Evolutionary conservation across 1,284 basidiomycete genomes (phyloP), one percentile per base, ranked within the genome.

Genomic region (Lentinula novae-zelandiae): DNA sequence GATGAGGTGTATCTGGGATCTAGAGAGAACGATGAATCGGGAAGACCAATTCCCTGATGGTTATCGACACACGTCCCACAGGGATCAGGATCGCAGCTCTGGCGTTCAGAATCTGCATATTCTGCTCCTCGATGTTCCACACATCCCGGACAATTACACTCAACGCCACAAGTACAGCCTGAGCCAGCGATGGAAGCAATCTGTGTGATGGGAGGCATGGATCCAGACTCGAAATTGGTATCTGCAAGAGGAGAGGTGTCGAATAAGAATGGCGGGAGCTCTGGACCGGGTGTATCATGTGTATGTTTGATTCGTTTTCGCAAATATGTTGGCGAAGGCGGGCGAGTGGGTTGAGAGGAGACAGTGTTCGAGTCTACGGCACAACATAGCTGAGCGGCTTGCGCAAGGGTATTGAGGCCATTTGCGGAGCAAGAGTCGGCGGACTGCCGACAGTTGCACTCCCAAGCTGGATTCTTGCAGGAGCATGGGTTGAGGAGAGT

Each of bases 101-200:
- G 74, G 64, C 76, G 75, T 55, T 79, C 75, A 52, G 72, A 69
- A 51, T 77, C 77, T 6, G 73, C 79, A 63, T 84, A 69, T 31
- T 77, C 76, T 17, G 71, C 53, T 2, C 84, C 82, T 15, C 86
- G 84, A 67, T 92, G 89, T 66, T 87, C 78, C 20, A 82, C 70
- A 68, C 89, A 92, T 34, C 88, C 89, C 0, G 87, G 88, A 70
- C 89, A 92, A n/a, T 78, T 79, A 67, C 89, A 92, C 48, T 76
- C 72, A 40, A 83, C 72, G 31, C 89, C 88, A 68, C 89, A 92
- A 12, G 83, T 86, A 68, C 89, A 92, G 4, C 84, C 84, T 1
- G 84, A 80, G 27, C 82, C 84, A 0, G 84, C 84, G 12, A 86
- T 68, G 2, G 83, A 82, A 20, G 76, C 75, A 56, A 85, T 77